Percentiles rank a stretch among this genome's conserved stretches.
Conservation (phyloP, 306 rosid genomes). For the Pachyrhizus erosus region DNA sequence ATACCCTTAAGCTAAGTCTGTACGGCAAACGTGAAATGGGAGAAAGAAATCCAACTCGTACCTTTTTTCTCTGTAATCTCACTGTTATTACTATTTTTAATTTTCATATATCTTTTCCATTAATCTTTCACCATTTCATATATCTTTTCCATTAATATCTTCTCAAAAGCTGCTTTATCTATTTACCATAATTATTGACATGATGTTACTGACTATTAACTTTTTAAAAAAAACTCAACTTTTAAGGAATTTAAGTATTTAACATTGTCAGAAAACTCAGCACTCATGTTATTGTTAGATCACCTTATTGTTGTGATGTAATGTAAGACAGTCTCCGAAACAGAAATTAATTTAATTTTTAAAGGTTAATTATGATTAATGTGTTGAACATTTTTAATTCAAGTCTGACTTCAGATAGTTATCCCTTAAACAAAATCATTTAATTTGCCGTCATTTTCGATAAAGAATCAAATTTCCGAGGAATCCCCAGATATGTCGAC, state of each 20-base stretch:
- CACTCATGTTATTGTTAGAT: conserved; percentile 36
- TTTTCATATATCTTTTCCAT: background rate
- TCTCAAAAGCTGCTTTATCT: conserved; percentile 1
- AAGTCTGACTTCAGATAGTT: conserved; percentile 30
- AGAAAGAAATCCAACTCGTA: conserved; percentile 40
- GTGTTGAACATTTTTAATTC: conserved; percentile 29
- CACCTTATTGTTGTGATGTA: conserved; percentile 49
- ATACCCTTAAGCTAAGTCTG: conserved; percentile 16
- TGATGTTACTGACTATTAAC: conserved; percentile 5
- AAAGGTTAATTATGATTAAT: conserved; percentile 27
- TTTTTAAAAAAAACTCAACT: background rate
- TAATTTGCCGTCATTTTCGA: conserved; percentile 58
- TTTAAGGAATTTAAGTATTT: conserved; percentile 47
- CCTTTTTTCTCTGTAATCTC: conserved; percentile 2
- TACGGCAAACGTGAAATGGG: conserved; percentile 37
- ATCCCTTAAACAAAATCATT: conserved; percentile 47
- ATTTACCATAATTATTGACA: conserved; percentile 30
- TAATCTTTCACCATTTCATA: background rate
- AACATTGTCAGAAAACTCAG: conserved; percentile 46
- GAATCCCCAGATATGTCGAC: conserved; percentile 56
- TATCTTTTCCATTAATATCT: background rate
- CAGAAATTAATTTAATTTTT: conserved; percentile 23
- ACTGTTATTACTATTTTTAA: background rate
- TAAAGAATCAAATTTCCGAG: conserved; percentile 45
- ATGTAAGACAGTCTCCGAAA: conserved; percentile 38